A percentile compares a stretch with the other conserved stretches of the same genome.
These are phyloP conservation scores for Ogataea methylovora DNA, from an alignment of 805 yeast species.

Conservation along the genomic window DNA sequence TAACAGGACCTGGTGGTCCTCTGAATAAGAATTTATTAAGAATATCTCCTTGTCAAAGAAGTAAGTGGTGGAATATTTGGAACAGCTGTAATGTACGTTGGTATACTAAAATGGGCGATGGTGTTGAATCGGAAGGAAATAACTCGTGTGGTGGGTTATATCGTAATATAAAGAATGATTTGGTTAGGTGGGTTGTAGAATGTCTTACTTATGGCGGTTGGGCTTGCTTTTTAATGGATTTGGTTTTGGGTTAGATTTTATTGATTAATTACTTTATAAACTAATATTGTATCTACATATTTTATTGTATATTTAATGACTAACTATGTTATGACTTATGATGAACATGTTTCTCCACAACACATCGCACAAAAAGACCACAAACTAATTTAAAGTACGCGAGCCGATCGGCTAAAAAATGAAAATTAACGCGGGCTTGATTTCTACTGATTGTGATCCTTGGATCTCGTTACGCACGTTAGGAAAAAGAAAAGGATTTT, in stretches of 20 bases:
- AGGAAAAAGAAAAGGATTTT: too few species aligned
- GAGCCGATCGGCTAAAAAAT: too few species aligned
- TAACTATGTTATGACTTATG: too few species aligned
- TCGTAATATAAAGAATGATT: conserved; percentile 15
- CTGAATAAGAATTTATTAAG: conserved; percentile 68
- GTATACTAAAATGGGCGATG: conserved; percentile 74
- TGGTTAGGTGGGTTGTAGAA: conserved; percentile 36
- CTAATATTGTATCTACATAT: too few species aligned
- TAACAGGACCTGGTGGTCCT: conserved; percentile 94
- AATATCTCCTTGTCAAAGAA: conserved; percentile 66
- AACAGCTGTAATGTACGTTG: conserved; percentile 73
- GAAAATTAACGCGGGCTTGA: too few species aligned
- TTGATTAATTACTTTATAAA: background rate
- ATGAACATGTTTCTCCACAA: too few species aligned
- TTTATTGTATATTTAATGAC: too few species aligned
- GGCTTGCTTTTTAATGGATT: conserved; percentile 34
- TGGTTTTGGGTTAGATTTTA: conserved; percentile 28
- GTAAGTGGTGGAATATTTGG: conserved; percentile 91
- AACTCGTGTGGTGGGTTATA: conserved; percentile 54
- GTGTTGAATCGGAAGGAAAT: conserved; percentile 81
- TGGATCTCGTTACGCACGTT: too few species aligned
- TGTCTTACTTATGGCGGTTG: conserved; percentile 38
- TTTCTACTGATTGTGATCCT: too few species aligned
- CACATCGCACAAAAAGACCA: too few species aligned
- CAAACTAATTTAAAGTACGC: too few species aligned